phyloP scores from a whole-genome alignment of 2,329 filamentous ascomycete species.

The Neonectria coccinea region DNA sequence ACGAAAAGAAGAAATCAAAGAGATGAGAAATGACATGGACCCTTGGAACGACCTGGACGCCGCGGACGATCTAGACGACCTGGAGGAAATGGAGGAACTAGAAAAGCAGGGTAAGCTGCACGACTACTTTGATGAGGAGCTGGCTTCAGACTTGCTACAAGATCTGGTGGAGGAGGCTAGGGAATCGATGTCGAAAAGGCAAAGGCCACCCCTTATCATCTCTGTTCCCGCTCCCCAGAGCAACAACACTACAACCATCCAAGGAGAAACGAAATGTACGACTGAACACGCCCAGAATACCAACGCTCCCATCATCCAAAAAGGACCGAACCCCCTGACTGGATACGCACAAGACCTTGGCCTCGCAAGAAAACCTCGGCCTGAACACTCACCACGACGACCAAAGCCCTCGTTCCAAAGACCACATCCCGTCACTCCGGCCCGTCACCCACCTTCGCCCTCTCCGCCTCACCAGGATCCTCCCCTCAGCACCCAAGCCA shows the following conservation, averaged over 20 bases:
- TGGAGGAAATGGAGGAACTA: slow-evolving; percentile 27
- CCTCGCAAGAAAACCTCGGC: slow-evolving; percentile 19
- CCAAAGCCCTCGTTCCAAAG: slow-evolving; percentile 1
- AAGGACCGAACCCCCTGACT: slow-evolving; percentile 5
- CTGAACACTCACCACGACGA: not conserved
- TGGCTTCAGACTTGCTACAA: slow-evolving; percentile 43
- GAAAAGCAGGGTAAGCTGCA: too few species aligned
- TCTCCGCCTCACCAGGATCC: slow-evolving; percentile 42
- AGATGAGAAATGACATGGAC: not conserved
- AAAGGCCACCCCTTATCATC: not conserved
- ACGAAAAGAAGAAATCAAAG: not conserved
- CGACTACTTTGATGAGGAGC: slow-evolving; percentile 41
- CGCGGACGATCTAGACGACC: slow-evolving; percentile 40
- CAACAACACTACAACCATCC: slow-evolving; percentile 1
- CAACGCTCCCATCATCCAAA: not conserved
- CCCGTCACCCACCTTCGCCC: slow-evolving; percentile 25
- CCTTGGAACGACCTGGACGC: slow-evolving; percentile 23
- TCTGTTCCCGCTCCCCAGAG: not conserved
- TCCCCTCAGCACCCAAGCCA: slow-evolving; percentile 63
- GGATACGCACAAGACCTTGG: slow-evolving; percentile 40
- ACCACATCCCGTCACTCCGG: slow-evolving; percentile 11
- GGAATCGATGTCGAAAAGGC: slow-evolving; percentile 16
- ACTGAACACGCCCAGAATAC: slow-evolving; percentile 32
- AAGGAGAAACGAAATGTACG: not conserved
- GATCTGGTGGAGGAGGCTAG: slow-evolving; percentile 34